Base-by-base conservation (phyloP, 176 grass and related monocot species). In the Puya raimondii region DNA sequence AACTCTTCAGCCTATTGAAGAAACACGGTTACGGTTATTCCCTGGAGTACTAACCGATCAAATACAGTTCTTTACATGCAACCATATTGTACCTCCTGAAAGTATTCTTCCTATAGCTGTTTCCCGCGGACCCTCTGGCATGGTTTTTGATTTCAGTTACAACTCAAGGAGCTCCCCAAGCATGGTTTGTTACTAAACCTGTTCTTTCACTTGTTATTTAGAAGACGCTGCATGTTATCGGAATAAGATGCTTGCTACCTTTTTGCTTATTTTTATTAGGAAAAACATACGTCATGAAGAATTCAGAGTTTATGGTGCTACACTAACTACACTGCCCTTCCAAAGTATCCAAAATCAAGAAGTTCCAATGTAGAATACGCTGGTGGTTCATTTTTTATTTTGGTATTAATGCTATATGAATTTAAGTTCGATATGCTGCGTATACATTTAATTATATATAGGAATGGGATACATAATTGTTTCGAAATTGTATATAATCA, bases 1-100 rank as follows among this genome's bases (percentile, higher is more conserved):
- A 27, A 96, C 93, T 22, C 86, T 96, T 51, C 93, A 96, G 71
- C 93, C 93, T 78, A 92, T 92, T 74, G 93, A 96, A 85, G 93
- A 96, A 85, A 96, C 79, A 79, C 87, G 88, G 76, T n/a, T 92
- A 26, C 84, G 84, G 49, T 80, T 96, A 52, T 96, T 82, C 81
- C 93, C 84, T 58, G 70, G 64, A 63, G 53, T 87, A 74, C 50
- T 64, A 48, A 54, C 70, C 64, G 47, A 69, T 79, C 69, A 92
- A 72, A 73, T 96, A 12, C 78, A 83, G 76, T 89, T 92, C 66
- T 96, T 92, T 65, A 87, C 86, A 16, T 96, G 93, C 69, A 87
- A 85, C 51, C 93, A 96, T 85, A 96, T 96, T 82, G 86, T 96
- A 20, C 84, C 86, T 83, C 81, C 93, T 68, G 86, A 92, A 73